These are phyloP conservation scores for Coccomyxa subellipsoidea DNA, from an alignment of 163 green algal genomes.

Conservation along the genomic window DNA sequence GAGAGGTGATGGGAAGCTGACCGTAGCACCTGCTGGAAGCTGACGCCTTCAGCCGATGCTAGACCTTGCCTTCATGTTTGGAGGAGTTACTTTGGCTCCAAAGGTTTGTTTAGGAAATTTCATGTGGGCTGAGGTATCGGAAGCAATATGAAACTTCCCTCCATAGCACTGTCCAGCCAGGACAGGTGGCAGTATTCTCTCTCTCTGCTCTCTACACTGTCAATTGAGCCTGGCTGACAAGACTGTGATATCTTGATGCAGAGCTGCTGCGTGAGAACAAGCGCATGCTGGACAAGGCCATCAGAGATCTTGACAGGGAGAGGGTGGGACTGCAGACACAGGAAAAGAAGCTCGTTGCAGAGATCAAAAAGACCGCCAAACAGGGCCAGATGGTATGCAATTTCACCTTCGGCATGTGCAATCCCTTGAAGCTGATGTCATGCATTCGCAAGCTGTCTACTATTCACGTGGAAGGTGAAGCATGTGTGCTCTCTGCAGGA, in stretches of 20 bases:
- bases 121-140: no score
- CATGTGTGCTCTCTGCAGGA: no score
- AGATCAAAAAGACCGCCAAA: conserved; percentile 99
- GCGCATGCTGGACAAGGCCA: conserved; percentile 95
- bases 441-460: no score
- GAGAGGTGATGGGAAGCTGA: not conserved
- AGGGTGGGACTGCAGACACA: conserved; percentile 81
- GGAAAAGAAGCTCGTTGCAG: conserved; percentile 94
- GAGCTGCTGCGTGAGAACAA: conserved; percentile 99
- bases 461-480: no score
- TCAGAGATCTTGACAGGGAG: conserved; percentile 95
- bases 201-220: not conserved
- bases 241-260: conserved; percentile 35
- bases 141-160: no score
- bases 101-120: no score
- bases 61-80: not conserved
- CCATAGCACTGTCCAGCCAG: no score
- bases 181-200: not conserved
- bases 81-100: no score
- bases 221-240: no score
- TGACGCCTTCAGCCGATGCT: not conserved
- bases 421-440: no score
- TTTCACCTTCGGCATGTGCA: not conserved
- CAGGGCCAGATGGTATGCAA: conserved; percentile 93
- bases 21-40: not conserved